Evolutionary conservation across 129 eudicot genomes (phyloP).

Genomic region (Escallonia rubra): DNA sequence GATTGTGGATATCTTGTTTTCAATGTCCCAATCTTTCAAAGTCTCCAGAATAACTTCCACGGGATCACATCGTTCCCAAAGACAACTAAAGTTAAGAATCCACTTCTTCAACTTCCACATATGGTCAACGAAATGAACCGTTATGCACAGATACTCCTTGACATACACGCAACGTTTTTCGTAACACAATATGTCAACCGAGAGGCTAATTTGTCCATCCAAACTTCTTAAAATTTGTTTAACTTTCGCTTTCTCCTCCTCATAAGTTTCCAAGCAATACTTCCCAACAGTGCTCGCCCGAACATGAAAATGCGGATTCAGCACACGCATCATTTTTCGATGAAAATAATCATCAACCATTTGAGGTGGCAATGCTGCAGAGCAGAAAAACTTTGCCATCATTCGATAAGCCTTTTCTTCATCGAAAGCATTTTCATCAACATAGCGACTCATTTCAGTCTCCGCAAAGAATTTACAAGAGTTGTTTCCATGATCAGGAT

Average conservation of each 20-base stretch:
- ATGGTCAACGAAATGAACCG: constrained; percentile 4
- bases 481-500: too few relatives aligned
- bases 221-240: not conserved
- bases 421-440: too few relatives aligned
- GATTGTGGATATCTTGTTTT: constrained; percentile 5
- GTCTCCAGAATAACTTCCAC: constrained; percentile 1
- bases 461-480: too few relatives aligned
- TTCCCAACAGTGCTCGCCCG: not conserved
- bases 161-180: not conserved
- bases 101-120: constrained; percentile 5
- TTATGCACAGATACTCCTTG: constrained; percentile 2
- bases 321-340: not conserved
- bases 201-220: constrained; percentile 2
- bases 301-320: not conserved
- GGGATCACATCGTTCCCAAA: too few relatives aligned
- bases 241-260: not conserved
- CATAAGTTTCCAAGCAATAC: not conserved
- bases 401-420: too few relatives aligned
- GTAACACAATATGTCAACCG: constrained; percentile 9
- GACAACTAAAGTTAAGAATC: constrained; percentile 3
- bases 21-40: constrained; percentile 7
- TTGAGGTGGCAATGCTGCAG: not conserved
- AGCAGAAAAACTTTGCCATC: not conserved
- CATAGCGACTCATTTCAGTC: too few relatives aligned
- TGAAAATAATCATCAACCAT: not conserved